Evolutionary conservation across 768 basidiomycete genomes (phyloP).

Genomic region (Boletus tomentosulus): DNA sequence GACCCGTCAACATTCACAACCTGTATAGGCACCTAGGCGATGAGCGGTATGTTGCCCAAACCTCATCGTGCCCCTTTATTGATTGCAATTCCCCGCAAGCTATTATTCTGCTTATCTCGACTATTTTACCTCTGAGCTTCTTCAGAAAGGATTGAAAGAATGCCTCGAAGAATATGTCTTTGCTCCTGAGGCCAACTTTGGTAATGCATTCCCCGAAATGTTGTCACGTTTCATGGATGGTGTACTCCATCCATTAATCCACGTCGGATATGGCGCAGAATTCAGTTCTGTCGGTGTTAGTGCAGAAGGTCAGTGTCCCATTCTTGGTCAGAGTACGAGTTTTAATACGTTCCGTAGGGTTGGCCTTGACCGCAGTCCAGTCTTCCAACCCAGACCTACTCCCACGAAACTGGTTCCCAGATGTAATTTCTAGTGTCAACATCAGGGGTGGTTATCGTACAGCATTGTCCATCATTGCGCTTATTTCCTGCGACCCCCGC

Average conservation of each 20-base stretch:
- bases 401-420: constrained; percentile 22
- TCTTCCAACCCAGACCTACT: constrained; percentile 12
- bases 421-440: constrained; percentile 12
- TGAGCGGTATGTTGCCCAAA: constrained; percentile 37
- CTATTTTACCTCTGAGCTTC: constrained; percentile 47
- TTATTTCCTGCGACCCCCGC: constrained; percentile 47
- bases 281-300: constrained; percentile 56
- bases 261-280: constrained; percentile 59
- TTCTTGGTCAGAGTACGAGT: constrained; percentile 7
- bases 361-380: constrained; percentile 47
- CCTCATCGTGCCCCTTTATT: not conserved
- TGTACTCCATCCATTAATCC: constrained; percentile 62
- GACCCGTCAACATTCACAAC: constrained; percentile 33
- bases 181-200: constrained; percentile 43
- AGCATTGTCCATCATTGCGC: constrained; percentile 49
- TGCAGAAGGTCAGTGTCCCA: constrained; percentile 52
- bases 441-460: constrained; percentile 15
- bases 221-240: constrained; percentile 53
- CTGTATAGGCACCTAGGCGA: constrained; percentile 56
- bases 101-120: constrained; percentile 56
- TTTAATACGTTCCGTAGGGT: constrained; percentile 37
- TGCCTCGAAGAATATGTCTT: constrained; percentile 59
- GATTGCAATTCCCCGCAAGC: constrained; percentile 28
- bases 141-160: constrained; percentile 38
- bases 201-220: constrained; percentile 36